phyloP scores from a whole-genome alignment of 2,329 filamentous ascomycete species.

The Tolypocladium inflatum region DNA sequence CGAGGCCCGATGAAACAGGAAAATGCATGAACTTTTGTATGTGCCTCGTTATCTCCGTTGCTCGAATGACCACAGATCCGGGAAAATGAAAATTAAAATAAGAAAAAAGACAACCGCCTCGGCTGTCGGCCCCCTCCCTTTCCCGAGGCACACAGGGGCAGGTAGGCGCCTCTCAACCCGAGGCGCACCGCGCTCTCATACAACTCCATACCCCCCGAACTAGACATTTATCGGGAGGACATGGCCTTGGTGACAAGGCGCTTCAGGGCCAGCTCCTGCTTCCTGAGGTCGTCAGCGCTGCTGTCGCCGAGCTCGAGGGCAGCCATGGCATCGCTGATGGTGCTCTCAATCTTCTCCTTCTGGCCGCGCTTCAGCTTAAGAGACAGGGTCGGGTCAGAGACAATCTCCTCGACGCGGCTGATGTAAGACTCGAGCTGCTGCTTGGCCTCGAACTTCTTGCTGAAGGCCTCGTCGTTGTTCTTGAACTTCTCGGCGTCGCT shows the following conservation, averaged over 20 bases:
- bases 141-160: neutral
- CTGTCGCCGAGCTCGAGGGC: slow-evolving; percentile 95
- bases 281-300: slow-evolving; percentile 89
- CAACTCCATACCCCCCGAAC: neutral
- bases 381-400: slow-evolving; percentile 90
- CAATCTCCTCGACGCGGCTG: slow-evolving; percentile 95
- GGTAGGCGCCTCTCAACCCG: neutral
- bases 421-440: slow-evolving; percentile 99
- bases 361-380: slow-evolving; percentile 98
- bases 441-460: slow-evolving; percentile 98
- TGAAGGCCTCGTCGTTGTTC: slow-evolving; percentile 94
- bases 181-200: neutral
- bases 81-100: slow-evolving; percentile 10
- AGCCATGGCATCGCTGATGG: slow-evolving; percentile 93
- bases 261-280: slow-evolving; percentile 99
- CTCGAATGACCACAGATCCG: slow-evolving; percentile 21
- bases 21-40: slow-evolving; percentile 24
- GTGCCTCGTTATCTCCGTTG: slow-evolving; percentile 21
- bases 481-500: slow-evolving; percentile 98
- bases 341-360: slow-evolving; percentile 99
- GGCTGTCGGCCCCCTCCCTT: slow-evolving; percentile 3
- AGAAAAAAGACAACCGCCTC: slow-evolving; percentile 14
- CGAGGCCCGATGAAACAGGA: slow-evolving; percentile 15
- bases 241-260: slow-evolving; percentile 97
- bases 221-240: slow-evolving; percentile 65